Percentiles rank a stretch among this genome's conserved stretches.
phyloP scores from a whole-genome alignment of 306 rosid genomes.

The Casuarina equisetifolia region DNA sequence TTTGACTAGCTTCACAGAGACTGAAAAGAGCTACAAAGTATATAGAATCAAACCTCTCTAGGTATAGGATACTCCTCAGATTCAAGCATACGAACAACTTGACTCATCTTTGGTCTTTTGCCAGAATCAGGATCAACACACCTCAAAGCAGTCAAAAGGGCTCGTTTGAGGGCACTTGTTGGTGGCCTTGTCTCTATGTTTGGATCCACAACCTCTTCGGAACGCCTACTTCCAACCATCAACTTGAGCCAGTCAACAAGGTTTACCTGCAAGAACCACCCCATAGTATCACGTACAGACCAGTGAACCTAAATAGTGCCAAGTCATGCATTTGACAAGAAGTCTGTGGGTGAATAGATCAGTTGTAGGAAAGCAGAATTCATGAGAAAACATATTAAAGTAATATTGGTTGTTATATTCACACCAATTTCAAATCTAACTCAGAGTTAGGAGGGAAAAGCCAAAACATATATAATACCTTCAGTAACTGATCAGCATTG shows the following conservation, averaged over 20 bases:
- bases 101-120: conserved; percentile 90
- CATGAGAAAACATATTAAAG: not conserved
- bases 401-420: conserved; percentile 10
- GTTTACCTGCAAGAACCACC: conserved; percentile 67
- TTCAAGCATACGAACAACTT: conserved; percentile 95
- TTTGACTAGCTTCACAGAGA: not conserved
- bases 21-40: not conserved
- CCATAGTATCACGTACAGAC: not conserved
- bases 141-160: conserved; percentile 86
- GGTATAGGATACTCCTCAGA: conserved; percentile 89
- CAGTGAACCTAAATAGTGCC: not conserved
- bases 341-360: conserved; percentile 8
- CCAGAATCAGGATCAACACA: conserved; percentile 89
- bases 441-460: conserved; percentile 8
- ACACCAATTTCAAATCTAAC: not conserved
- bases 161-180: conserved; percentile 82
- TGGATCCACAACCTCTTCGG: conserved; percentile 93
- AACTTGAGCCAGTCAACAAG: conserved; percentile 93
- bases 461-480: not conserved
- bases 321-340: conserved; percentile 6
- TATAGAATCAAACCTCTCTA: conserved; percentile 66
- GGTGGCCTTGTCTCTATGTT: conserved; percentile 82
- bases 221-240: conserved; percentile 90
- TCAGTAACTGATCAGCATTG: not conserved
- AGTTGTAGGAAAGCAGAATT: not conserved